These are phyloP conservation scores for Limnanthes douglasii DNA, from an alignment of 345 rosid species.

Conservation along the genomic window DNA sequence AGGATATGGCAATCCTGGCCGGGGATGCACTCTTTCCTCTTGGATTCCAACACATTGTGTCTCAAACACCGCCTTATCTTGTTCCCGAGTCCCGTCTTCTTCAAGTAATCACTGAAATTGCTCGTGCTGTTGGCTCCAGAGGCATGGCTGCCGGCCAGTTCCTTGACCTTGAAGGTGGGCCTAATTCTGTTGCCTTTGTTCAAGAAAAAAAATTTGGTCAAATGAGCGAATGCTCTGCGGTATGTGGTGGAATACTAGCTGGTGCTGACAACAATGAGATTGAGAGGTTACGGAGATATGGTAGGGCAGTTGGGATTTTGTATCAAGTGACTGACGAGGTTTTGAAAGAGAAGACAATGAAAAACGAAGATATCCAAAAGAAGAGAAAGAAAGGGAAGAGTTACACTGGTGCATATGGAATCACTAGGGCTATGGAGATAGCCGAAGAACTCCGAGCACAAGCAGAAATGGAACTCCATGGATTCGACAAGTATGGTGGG, in stretches of 20 bases:
- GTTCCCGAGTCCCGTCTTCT: conserved; percentile 54
- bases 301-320: conserved; percentile 78
- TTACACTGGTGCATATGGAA: conserved; percentile 37
- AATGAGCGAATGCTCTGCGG: conserved; percentile 91
- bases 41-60: conserved; percentile 78
- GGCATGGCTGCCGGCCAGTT: conserved; percentile 99
- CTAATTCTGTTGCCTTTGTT: conserved; percentile 36
- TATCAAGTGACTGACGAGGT: conserved; percentile 76
- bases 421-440: conserved; percentile 47
- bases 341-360: conserved; percentile 15
- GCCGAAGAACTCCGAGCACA: conserved; percentile 48
- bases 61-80: conserved; percentile 47
- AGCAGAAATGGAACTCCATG: conserved; percentile 51
- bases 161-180: conserved; percentile 71
- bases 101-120: conserved; percentile 74
- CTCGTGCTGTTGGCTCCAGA: conserved; percentile 80
- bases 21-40: conserved; percentile 98
- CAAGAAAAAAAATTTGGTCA: conserved; percentile 87
- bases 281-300: conserved; percentile 53
- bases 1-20: conserved; percentile 84
- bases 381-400: conserved; percentile 31
- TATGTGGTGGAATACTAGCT: conserved; percentile 76
- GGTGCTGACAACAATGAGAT: conserved; percentile 80
- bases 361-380: conserved; percentile 7
- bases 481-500: conserved; percentile 55